These are phyloP conservation scores for Backusella tarrabulga DNA, from an alignment of 192 early-diverging fungal genomes.

Conservation along the genomic window DNA sequence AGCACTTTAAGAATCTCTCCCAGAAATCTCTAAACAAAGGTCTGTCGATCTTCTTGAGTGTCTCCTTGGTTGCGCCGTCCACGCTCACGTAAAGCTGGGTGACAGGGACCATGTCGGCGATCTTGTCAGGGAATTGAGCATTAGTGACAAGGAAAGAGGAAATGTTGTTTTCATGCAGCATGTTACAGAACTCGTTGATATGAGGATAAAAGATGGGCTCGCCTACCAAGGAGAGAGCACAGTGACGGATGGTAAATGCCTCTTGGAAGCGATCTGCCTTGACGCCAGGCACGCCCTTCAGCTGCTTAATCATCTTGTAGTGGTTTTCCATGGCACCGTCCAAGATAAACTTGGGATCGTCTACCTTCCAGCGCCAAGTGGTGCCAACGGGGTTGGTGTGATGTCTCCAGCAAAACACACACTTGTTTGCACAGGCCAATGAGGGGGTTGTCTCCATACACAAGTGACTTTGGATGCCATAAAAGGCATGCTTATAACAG, in stretches of 20 bases:
- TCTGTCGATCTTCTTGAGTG: slow-evolving; percentile 72
- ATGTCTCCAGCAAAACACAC: slow-evolving; percentile 70
- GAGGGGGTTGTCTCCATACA: slow-evolving; percentile 80
- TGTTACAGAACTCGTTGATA: slow-evolving; percentile 71
- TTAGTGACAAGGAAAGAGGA: slow-evolving; percentile 77
- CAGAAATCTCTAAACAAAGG: slow-evolving; percentile 77
- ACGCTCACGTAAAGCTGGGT: slow-evolving; percentile 76
- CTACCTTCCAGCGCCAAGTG: slow-evolving; percentile 68
- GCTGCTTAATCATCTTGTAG: slow-evolving; percentile 72
- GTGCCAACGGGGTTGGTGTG: slow-evolving; percentile 75
- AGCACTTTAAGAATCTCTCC: slow-evolving; percentile 67
- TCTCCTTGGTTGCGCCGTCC: slow-evolving; percentile 75
- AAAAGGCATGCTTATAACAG: slow-evolving; percentile 79
- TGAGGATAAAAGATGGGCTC: slow-evolving; percentile 68
- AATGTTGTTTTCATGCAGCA: slow-evolving; percentile 64
- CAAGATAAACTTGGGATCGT: slow-evolving; percentile 63
- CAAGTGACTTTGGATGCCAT: slow-evolving; percentile 70
- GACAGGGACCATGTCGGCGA: slow-evolving; percentile 58
- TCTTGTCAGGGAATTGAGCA: slow-evolving; percentile 72
- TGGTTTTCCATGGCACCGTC: slow-evolving; percentile 69
- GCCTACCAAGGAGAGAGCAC: slow-evolving; percentile 72
- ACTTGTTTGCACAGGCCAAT: slow-evolving; percentile 77
- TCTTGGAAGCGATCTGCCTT: slow-evolving; percentile 73
- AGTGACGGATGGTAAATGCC: slow-evolving; percentile 61
- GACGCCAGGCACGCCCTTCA: slow-evolving; percentile 76